phyloP scores from a whole-genome alignment of 2,329 filamentous ascomycete genomes.

The Capronia epimyces region DNA sequence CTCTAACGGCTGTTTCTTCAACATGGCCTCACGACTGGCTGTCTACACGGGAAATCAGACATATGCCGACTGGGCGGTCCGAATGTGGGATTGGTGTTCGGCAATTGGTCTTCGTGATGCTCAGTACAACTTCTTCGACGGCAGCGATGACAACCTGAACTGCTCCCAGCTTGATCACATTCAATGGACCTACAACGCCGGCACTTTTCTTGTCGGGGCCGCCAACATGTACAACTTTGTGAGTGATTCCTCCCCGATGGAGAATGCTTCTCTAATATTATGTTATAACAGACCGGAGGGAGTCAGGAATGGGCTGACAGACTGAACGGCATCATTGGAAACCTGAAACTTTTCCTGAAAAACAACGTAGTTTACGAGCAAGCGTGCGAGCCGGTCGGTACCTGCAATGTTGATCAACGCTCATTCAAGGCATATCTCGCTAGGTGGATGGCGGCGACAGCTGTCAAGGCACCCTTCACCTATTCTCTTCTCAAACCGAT shows the following conservation, averaged over 20 bases:
- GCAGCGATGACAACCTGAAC: conserved; percentile 47
- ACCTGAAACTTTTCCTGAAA: conserved; percentile 48
- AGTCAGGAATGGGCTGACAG: conserved; percentile 49
- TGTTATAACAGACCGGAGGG: conserved; percentile 34
- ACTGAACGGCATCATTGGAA: conserved; percentile 51
- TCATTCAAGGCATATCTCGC: conserved; percentile 62
- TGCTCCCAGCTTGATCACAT: conserved; percentile 50
- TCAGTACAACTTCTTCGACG: conserved; percentile 52
- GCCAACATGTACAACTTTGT: conserved; percentile 54
- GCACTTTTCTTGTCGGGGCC: conserved; percentile 51
- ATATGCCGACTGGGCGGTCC: conserved; percentile 70
- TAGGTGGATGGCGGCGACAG: conserved; percentile 55
- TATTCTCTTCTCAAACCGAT: conserved; percentile 47
- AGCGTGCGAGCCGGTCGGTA: conserved; percentile 52
- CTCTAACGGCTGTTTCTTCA: conserved; percentile 55
- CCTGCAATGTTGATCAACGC: conserved; percentile 59
- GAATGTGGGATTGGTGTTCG: conserved; percentile 54
- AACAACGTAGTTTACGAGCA: conserved; percentile 54
- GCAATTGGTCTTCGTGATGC: conserved; percentile 48
- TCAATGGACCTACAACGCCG: conserved; percentile 55
- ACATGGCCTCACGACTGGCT: conserved; percentile 61
- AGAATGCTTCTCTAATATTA: conserved; percentile 6
- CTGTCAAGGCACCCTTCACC: conserved; percentile 55
- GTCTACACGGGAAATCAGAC: conserved; percentile 73
- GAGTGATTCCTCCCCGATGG: conserved; percentile 22